A percentile compares a stretch with the other conserved stretches of the same genome.
phyloP scores from a whole-genome alignment of 345 rosid species.

The Heritiera fomes region DNA sequence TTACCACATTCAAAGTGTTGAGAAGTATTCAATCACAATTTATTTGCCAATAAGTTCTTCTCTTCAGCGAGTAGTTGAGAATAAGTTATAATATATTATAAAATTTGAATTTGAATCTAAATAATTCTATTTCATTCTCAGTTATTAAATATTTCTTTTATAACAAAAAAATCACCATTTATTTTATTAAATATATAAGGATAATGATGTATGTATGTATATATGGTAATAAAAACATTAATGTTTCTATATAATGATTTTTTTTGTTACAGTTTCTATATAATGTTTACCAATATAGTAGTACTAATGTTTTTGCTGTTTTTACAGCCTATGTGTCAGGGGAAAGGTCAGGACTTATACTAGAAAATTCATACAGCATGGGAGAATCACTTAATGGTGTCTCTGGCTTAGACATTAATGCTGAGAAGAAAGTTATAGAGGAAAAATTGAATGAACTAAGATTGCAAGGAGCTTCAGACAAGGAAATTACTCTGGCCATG shows the following conservation, averaged over 20 bases:
- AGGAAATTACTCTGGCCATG: slow-evolving; percentile 47
- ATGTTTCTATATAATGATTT: not conserved
- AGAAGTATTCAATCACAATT: too few relatives aligned
- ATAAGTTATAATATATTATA: too few relatives aligned
- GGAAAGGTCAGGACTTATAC: slow-evolving; percentile 49
- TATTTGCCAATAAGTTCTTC: too few relatives aligned
- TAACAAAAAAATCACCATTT: too few relatives aligned
- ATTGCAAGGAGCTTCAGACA: slow-evolving; percentile 33
- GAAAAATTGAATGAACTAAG: slow-evolving; percentile 49
- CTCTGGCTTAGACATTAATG: slow-evolving; percentile 48
- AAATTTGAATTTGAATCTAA: too few relatives aligned
- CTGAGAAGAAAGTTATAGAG: slow-evolving; percentile 44
- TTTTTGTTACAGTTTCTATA: not conserved
- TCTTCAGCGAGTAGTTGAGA: too few relatives aligned
- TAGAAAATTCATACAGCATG: slow-evolving; percentile 43
- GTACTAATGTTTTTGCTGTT: not conserved
- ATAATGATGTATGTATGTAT: too few relatives aligned
- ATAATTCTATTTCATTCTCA: too few relatives aligned
- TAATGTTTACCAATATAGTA: not conserved
- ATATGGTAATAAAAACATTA: not conserved
- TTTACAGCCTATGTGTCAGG: slow-evolving; percentile 65
- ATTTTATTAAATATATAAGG: too few relatives aligned
- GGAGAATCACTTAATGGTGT: slow-evolving; percentile 59
- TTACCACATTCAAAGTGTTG: too few relatives aligned
- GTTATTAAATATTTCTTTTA: too few relatives aligned